These are phyloP conservation scores for Tetracentron sinense DNA, from an alignment of 164 flowering plant species.

Conservation along the genomic window DNA sequence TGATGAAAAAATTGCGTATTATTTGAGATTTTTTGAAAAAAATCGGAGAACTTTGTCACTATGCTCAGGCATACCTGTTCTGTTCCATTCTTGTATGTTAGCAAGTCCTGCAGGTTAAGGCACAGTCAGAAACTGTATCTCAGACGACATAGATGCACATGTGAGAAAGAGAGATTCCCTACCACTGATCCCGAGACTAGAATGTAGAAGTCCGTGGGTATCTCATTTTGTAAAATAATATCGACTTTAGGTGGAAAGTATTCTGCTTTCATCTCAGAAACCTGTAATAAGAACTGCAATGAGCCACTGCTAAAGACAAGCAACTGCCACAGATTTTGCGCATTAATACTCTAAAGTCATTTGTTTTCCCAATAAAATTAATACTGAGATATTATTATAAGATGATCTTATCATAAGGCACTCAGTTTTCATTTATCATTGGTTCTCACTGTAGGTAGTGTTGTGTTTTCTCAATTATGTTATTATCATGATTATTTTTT, in stretches of 20 bases:
- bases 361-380: background rate
- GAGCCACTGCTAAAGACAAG: background rate
- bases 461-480: background rate
- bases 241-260: slow-evolving; percentile 90
- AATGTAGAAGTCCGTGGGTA: slow-evolving; percentile 84
- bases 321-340: too few relatives aligned
- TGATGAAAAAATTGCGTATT: too few relatives aligned
- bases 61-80: slow-evolving; percentile 58
- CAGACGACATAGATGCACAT: background rate
- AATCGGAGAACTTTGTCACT: too few relatives aligned
- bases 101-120: slow-evolving; percentile 58
- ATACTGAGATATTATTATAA: background rate
- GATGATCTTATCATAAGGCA: background rate
- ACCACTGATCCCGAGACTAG: slow-evolving; percentile 86
- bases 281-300: slow-evolving; percentile 37
- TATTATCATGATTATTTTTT: background rate
- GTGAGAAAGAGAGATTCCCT: slow-evolving; percentile 17
- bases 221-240: slow-evolving; percentile 75
- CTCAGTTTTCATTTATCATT: background rate
- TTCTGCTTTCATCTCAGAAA: slow-evolving; percentile 85
- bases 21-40: too few relatives aligned
- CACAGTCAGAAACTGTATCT: slow-evolving; percentile 14
- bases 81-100: slow-evolving; percentile 53
- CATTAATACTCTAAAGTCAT: too few relatives aligned
- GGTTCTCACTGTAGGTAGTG: background rate